Evolutionary conservation across 2,329 filamentous ascomycete species (phyloP).

Genomic region (Thyridium curvatum): DNA sequence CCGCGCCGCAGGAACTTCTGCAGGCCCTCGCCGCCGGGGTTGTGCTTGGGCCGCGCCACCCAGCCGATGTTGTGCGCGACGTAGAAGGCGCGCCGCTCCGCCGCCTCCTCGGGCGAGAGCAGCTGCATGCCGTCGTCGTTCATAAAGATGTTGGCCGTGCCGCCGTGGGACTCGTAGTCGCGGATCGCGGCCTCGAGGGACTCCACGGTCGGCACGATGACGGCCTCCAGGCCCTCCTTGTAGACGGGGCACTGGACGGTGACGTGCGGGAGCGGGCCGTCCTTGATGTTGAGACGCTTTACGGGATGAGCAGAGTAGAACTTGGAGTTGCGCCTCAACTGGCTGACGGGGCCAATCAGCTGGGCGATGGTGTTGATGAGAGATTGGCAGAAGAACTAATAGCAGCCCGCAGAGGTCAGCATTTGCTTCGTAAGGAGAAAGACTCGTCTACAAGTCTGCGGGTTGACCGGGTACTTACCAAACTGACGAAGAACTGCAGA

Average conservation of each 20-base stretch:
- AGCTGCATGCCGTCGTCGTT: constrained; percentile 72
- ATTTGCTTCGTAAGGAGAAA: no score
- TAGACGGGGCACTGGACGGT: constrained; percentile 86
- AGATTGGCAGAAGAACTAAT: constrained; percentile 66
- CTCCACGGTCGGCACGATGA: constrained; percentile 71
- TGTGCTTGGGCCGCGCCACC: constrained; percentile 60
- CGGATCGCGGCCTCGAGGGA: constrained; percentile 74
- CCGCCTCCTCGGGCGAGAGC: constrained; percentile 54
- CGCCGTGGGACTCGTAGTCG: constrained; percentile 70
- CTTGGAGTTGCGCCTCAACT: constrained; percentile 70
- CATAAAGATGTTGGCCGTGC: constrained; percentile 72
- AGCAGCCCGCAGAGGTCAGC: no score
- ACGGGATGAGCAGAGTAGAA: constrained; percentile 73
- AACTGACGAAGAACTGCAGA: constrained; percentile 72
- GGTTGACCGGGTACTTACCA: no score
- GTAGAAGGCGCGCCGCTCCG: constrained; percentile 61
- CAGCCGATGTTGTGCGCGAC: constrained; percentile 64
- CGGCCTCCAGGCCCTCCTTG: constrained; percentile 70
- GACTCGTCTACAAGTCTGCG: no score
- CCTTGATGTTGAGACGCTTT: constrained; percentile 43
- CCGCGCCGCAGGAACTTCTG: constrained; percentile 48
- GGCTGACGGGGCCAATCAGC: constrained; percentile 67
- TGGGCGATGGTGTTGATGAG: constrained; percentile 45
- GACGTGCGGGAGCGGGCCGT: constrained; percentile 57
- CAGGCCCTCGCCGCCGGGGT: constrained; percentile 40